phyloP scores from a whole-genome alignment of 768 basidiomycete genomes.

The Suillus discolor region DNA sequence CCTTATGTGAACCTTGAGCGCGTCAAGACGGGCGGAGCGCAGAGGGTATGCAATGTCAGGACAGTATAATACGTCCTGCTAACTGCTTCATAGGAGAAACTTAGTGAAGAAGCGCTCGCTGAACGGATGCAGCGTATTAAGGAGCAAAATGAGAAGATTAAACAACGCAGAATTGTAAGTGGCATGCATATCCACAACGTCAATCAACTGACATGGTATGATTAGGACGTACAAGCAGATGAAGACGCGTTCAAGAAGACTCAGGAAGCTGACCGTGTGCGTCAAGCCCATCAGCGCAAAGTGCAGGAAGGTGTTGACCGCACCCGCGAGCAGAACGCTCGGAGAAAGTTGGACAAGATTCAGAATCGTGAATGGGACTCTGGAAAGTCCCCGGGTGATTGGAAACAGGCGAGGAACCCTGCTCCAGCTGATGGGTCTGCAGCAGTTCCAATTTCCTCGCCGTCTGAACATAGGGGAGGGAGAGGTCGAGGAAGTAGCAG shows the following conservation, averaged over 20 bases:
- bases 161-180: conserved; percentile 63
- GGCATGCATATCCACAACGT: background rate
- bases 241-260: conserved; percentile 76
- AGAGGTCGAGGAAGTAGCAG: conserved; percentile 35
- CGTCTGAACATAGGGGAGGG: conserved; percentile 22
- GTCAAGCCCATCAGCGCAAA: conserved; percentile 58
- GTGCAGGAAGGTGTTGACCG: conserved; percentile 71
- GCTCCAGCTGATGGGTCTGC: conserved; percentile 12
- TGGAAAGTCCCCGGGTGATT: conserved; percentile 49
- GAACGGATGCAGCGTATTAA: conserved; percentile 72
- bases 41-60: conserved; percentile 52
- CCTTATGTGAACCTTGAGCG: conserved; percentile 84
- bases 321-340: conserved; percentile 77
- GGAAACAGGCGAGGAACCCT: conserved; percentile 18
- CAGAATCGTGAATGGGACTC: conserved; percentile 85
- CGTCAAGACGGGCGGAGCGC: conserved; percentile 78
- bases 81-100: conserved; percentile 57
- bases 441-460: conserved; percentile 13
- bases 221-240: conserved; percentile 78
- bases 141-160: conserved; percentile 77
- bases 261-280: conserved; percentile 64
- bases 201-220: conserved; percentile 9
- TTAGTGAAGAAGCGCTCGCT: conserved; percentile 64
- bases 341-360: conserved; percentile 79
- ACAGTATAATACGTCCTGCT: background rate